Base-by-base conservation (phyloP, 139 green algal species). In the Zygnema cylindricum region DNA sequence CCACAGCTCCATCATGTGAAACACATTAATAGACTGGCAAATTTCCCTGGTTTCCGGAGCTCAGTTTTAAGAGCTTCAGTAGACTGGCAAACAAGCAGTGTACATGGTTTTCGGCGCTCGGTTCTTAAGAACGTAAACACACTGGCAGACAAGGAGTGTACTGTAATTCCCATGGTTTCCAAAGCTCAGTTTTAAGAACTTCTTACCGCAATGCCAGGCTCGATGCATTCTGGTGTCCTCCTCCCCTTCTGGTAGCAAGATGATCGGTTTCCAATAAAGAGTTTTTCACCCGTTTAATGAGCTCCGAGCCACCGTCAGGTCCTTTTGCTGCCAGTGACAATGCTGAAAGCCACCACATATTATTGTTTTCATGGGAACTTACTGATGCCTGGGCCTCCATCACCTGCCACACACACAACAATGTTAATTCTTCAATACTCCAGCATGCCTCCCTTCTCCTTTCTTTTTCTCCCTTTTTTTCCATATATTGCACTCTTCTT, bases 181-280 rank as follows among this genome's bases (percentile, higher is more conserved):
- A n/a, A n/a, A n/a, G n/a, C n/a, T n/a, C n/a, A n/a, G n/a, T n/a
- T n/a, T n/a, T n/a, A n/a, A n/a, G n/a, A n/a, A n/a, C n/a, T n/a
- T n/a, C n/a, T 84, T 79, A 86, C 81, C 81, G 81, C 7, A 79
- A 21, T 32, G 81, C 81, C 2, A 86, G 33, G 22, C 30, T 86
- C 42, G 41, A 35, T 38, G 81, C 81, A 69, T 86, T 86, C 2
- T 40, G 40, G 2, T 86, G 43, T 16, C 23, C 30, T 39, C 3
- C 57, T 43, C 36, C 77, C 30, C 57, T 73, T 25, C 57, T 25
- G 57, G 30, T 35, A 25, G 30, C 57, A 79, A 86, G 81, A 63
- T 86, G 81, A 43, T 63, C 81, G 1, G 40, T 78, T 43, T 86
- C 81, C 38, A 78, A 69, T 2, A 86, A 43, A 63, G 33, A n/a